Conservation (phyloP, 169 alveolate genomes). For the Plasmodium vinckei region DNA sequence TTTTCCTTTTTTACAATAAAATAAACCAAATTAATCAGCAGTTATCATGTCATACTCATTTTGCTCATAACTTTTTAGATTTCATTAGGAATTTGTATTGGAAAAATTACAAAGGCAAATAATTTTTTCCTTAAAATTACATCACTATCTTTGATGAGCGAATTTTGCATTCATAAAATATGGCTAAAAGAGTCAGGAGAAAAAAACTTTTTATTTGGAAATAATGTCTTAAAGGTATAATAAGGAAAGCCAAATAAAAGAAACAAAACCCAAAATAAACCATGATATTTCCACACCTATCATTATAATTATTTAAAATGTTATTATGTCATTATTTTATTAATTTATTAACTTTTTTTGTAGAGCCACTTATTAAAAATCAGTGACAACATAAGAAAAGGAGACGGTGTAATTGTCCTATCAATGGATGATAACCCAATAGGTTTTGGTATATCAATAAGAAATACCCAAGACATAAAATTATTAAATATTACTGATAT, state of each 20-base stretch:
- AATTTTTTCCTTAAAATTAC: conserved; percentile 73
- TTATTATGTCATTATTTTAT: background rate
- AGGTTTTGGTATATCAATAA: conserved; percentile 74
- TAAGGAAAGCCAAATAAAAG: background rate
- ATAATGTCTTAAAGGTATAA: conserved; percentile 64
- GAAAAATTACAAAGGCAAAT: conserved; percentile 72
- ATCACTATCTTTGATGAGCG: conserved; percentile 49
- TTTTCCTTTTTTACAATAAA: background rate
- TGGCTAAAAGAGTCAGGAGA: conserved; percentile 77
- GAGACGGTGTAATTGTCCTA: conserved; percentile 69
- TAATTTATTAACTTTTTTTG: background rate
- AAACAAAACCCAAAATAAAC: background rate
- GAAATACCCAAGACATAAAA: conserved; percentile 72
- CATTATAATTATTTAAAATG: too few relatives aligned
- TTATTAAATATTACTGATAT: conserved; percentile 60
- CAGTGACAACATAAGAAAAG: conserved; percentile 71
- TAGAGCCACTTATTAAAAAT: conserved; percentile 69
- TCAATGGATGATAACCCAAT: conserved; percentile 74
- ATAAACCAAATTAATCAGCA: background rate
- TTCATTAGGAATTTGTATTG: conserved; percentile 72
- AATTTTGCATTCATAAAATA: conserved; percentile 73
- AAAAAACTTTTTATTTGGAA: conserved; percentile 68
- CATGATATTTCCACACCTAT: background rate
- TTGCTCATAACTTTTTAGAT: conserved; percentile 4
- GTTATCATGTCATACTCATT: background rate